Percentiles rank a stretch among this genome's conserved stretches.
Evolutionary conservation across 2,329 filamentous ascomycete genomes (phyloP).

Genomic region (Coniosporium uncinatum): DNA sequence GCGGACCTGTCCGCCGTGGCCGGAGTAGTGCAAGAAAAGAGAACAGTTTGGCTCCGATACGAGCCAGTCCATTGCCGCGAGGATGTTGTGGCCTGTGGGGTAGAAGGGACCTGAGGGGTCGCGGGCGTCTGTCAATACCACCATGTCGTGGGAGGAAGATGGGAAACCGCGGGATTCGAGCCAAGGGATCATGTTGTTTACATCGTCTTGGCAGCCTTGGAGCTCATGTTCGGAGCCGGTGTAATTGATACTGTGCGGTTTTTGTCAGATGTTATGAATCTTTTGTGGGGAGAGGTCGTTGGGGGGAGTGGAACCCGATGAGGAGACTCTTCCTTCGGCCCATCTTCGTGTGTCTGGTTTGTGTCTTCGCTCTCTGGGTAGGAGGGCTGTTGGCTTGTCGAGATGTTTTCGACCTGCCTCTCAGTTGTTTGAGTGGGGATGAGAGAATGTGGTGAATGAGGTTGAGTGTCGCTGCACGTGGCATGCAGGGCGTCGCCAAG

Average conservation of each 20-base stretch:
- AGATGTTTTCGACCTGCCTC: no score
- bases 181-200: slow-evolving; percentile 42
- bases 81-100: slow-evolving; percentile 35
- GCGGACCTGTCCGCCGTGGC: slow-evolving; percentile 49
- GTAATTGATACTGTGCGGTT: slow-evolving; percentile 50
- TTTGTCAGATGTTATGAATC: no score
- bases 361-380: no score
- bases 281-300: no score
- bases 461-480: no score
- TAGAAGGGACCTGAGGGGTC: slow-evolving; percentile 22
- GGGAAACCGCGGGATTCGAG: slow-evolving; percentile 35
- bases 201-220: slow-evolving; percentile 42
- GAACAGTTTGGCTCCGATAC: slow-evolving; percentile 44
- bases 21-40: slow-evolving; percentile 52
- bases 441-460: no score
- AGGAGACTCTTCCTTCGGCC: no score
- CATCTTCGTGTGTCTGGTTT: no score
- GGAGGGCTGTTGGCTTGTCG: no score
- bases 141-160: slow-evolving; percentile 30
- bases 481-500: no score
- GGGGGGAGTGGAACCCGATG: no score
- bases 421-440: no score
- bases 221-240: slow-evolving; percentile 34
- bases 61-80: slow-evolving; percentile 53
- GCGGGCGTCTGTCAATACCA: slow-evolving; percentile 33